Conservation (phyloP, 768 basidiomycete species). For the Tephrocybe sp. region DNA sequence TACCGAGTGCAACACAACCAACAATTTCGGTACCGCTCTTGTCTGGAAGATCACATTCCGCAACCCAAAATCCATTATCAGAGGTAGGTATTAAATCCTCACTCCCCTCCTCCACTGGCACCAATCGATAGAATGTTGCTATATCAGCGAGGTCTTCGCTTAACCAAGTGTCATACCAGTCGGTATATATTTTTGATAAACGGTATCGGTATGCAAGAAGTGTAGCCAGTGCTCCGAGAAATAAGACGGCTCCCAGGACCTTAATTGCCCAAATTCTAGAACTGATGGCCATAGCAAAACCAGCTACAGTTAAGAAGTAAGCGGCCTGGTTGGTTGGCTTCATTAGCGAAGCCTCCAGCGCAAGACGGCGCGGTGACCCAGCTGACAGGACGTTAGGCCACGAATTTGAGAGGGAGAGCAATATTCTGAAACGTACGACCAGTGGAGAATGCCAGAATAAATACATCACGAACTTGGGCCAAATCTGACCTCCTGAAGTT, state of each 20-base stretch:
- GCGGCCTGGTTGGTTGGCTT: slow-evolving; percentile 11
- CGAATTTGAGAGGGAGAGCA: neutral
- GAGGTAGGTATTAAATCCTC: slow-evolving; percentile 2
- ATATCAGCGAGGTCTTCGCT: slow-evolving; percentile 15
- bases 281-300: slow-evolving; percentile 5
- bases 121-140: slow-evolving; percentile 13
- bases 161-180: neutral
- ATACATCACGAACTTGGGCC: slow-evolving; percentile 8
- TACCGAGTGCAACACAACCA: slow-evolving; percentile 16
- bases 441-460: slow-evolving; percentile 1
- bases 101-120: neutral
- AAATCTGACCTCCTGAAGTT: slow-evolving; percentile 10
- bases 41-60: slow-evolving; percentile 2
- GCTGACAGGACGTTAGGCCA: slow-evolving; percentile 5
- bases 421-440: slow-evolving; percentile 4
- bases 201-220: too few relatives aligned
- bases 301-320: slow-evolving; percentile 9
- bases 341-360: slow-evolving; percentile 8
- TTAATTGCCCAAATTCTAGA: neutral
- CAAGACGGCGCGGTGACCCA: slow-evolving; percentile 15
- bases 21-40: neutral
- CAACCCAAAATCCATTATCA: slow-evolving; percentile 19
- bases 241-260: neutral
- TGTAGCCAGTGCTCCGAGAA: too few relatives aligned
- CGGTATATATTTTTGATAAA: too few relatives aligned